phyloP scores from a whole-genome alignment of 306 rosid species.

The Delonix regia region DNA sequence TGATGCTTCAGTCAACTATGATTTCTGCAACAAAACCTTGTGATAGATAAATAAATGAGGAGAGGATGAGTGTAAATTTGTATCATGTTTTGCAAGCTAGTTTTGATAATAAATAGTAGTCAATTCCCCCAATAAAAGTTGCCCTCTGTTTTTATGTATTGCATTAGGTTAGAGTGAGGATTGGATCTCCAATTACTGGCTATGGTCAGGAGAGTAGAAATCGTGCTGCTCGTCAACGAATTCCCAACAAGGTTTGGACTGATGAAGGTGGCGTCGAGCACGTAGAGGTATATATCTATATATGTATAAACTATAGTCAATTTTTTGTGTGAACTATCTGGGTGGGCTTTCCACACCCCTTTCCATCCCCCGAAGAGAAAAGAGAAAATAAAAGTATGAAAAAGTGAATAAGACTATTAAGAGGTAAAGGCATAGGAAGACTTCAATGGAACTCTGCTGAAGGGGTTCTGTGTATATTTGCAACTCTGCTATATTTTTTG shows the following conservation, averaged over 20 bases:
- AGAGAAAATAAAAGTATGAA: neutral
- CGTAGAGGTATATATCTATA: conserved; percentile 67
- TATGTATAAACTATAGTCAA: neutral
- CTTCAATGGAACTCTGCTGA: neutral
- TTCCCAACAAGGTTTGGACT: conserved; percentile 80
- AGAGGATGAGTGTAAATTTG: neutral
- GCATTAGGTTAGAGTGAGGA: conserved; percentile 79
- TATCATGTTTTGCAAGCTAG: conserved; percentile 6
- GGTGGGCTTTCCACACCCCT: neutral
- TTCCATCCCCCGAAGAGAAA: neutral
- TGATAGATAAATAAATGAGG: neutral
- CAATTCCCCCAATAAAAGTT: neutral
- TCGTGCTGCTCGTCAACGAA: conserved; percentile 99
- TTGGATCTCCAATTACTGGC: conserved; percentile 96
- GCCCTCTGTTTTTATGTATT: conserved; percentile 2
- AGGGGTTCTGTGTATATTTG: conserved; percentile 2
- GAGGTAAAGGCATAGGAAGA: neutral
- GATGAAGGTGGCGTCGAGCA: conserved; percentile 94
- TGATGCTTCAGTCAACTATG: neutral
- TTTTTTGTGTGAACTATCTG: conserved; percentile 11
- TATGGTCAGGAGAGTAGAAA: conserved; percentile 98
- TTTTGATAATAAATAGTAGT: conserved; percentile 11
- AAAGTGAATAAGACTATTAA: neutral
- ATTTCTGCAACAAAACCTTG: neutral
- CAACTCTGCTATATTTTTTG: neutral